Conservation (phyloP, 208 protist genomes). For the Porcisia hertigi region DNA sequence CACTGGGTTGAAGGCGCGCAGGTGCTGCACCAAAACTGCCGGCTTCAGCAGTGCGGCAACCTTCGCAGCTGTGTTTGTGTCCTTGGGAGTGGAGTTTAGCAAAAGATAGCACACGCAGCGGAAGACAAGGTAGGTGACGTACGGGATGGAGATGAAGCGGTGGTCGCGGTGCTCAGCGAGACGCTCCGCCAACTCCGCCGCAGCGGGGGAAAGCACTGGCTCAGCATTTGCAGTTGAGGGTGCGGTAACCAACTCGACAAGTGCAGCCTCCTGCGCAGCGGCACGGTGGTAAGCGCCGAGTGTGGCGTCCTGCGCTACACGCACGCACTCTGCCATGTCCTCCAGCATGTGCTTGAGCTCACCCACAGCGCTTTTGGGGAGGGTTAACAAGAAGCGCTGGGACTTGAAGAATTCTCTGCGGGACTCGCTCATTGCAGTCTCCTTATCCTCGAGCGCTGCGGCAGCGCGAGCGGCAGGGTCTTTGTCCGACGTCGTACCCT, state of each 20-base stretch:
- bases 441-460: conserved; percentile 37
- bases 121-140: conserved; percentile 66
- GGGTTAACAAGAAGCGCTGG: conserved; percentile 72
- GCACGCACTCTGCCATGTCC: conserved; percentile 52
- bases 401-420: conserved; percentile 63
- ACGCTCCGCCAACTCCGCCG: conserved; percentile 33
- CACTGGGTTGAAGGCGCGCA: conserved; percentile 82
- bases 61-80: conserved; percentile 65
- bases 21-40: conserved; percentile 61
- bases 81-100: conserved; percentile 66
- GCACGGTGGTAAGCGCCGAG: conserved; percentile 22
- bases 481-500: conserved; percentile 14
- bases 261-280: conserved; percentile 33
- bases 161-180: conserved; percentile 47
- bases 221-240: conserved; percentile 3
- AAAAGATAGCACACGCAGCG: conserved; percentile 81
- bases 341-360: conserved; percentile 56
- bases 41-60: conserved; percentile 86
- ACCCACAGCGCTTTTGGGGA: conserved; percentile 67
- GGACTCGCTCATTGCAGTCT: conserved; percentile 44
- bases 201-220: conserved; percentile 37
- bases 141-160: conserved; percentile 46
- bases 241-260: conserved; percentile 14
- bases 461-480: conserved; percentile 19
- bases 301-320: conserved; percentile 44